Evolutionary conservation across 2,329 filamentous ascomycete genomes (phyloP).

Genomic region (Ophiosphaerella narmari): DNA sequence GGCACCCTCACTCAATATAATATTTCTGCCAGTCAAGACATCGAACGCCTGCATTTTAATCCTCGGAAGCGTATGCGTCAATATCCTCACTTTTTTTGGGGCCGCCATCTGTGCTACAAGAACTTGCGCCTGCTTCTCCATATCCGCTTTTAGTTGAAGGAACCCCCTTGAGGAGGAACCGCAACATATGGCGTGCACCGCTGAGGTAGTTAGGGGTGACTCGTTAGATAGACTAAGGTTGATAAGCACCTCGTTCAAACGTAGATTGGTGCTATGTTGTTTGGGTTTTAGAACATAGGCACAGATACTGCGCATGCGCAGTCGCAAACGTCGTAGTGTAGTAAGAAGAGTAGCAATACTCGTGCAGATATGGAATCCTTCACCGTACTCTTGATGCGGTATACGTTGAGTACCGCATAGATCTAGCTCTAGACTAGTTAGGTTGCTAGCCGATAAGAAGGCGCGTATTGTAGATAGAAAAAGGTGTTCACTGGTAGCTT

Average conservation of each 20-base stretch:
- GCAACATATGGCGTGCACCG: slow-evolving; percentile 17
- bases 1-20: slow-evolving; percentile 18
- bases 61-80: slow-evolving; percentile 20
- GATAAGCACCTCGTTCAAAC: slow-evolving; percentile 24
- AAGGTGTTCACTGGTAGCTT: slow-evolving; percentile 21
- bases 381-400: slow-evolving; percentile 15
- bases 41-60: slow-evolving; percentile 23
- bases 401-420: slow-evolving; percentile 9
- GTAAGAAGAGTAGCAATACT: slow-evolving; percentile 50
- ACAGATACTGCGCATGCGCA: slow-evolving; percentile 26
- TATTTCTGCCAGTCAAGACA: slow-evolving; percentile 23
- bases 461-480: slow-evolving; percentile 17
- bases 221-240: slow-evolving; percentile 24
- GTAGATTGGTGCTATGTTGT: slow-evolving; percentile 21
- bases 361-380: slow-evolving; percentile 44
- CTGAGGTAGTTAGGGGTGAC: slow-evolving; percentile 16
- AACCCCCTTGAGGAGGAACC: slow-evolving; percentile 8
- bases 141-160: slow-evolving; percentile 20
- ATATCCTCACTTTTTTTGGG: slow-evolving; percentile 27
- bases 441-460: slow-evolving; percentile 20
- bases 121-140: slow-evolving; percentile 26
- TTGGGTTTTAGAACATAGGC: slow-evolving; percentile 21
- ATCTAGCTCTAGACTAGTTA: slow-evolving; percentile 19
- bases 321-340: slow-evolving; percentile 39
- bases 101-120: slow-evolving; percentile 22